Evolutionary conservation across 257 asterid genomes (phyloP).

Genomic region (Solanum microdontum): DNA sequence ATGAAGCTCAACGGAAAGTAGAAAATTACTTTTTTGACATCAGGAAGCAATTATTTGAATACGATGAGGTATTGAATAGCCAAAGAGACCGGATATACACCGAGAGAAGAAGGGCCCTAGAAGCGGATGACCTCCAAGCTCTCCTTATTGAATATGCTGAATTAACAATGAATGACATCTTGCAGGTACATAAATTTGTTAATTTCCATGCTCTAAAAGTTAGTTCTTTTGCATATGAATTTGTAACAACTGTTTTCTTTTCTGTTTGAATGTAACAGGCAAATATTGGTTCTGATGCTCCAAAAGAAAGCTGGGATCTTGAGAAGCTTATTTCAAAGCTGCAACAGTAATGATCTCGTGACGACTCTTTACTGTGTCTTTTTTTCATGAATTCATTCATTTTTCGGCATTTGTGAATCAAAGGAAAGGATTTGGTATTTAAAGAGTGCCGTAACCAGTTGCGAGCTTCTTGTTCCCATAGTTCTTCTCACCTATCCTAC

Average conservation of each 20-base stretch:
- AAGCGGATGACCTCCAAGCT: conserved; percentile 77
- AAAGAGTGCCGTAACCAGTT: neutral
- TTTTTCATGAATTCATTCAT: neutral
- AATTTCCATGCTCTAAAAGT: neutral
- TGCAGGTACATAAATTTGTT: conserved; percentile 44
- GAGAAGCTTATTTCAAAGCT: conserved; percentile 82
- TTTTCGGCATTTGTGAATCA: neutral
- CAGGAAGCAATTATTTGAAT: conserved; percentile 87
- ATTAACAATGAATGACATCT: conserved; percentile 92
- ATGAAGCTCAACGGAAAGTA: conserved; percentile 98
- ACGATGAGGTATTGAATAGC: conserved; percentile 95
- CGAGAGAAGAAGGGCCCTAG: conserved; percentile 91
- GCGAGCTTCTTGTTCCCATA: neutral
- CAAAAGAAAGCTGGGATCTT: conserved; percentile 88
- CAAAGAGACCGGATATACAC: conserved; percentile 95
- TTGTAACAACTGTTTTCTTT: neutral
- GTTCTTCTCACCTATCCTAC: neutral
- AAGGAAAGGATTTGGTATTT: neutral
- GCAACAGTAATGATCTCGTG: conserved; percentile 51
- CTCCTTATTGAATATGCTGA: conserved; percentile 95
- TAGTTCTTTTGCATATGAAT: neutral
- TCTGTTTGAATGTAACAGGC: conserved; percentile 42
- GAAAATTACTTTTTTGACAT: conserved; percentile 97
- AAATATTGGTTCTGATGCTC: conserved; percentile 74
- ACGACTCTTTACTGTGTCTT: neutral